These are phyloP conservation scores for Phytophthora ohioensis DNA, from an alignment of 352 stramenopile species.

Conservation along the genomic window DNA sequence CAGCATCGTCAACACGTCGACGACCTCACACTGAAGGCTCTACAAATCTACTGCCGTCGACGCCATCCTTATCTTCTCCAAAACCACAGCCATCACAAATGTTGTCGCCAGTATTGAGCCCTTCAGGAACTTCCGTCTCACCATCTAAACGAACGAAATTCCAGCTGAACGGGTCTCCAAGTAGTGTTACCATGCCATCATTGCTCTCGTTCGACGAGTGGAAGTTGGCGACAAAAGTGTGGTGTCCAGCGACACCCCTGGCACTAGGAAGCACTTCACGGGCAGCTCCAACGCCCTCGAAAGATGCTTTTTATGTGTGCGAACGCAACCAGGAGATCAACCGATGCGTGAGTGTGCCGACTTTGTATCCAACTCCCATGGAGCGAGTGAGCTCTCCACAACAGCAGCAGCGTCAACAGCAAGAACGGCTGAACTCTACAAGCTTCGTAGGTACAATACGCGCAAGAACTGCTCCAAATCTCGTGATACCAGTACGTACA, in stretches of 20 bases:
- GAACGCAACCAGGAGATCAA: conserved; percentile 50
- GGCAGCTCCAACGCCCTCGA: conserved; percentile 42
- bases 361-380: conserved; percentile 65
- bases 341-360: conserved; percentile 66
- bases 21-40: conserved; percentile 12
- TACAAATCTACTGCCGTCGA: not conserved
- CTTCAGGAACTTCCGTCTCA: not conserved
- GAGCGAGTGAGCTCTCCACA: conserved; percentile 48
- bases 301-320: conserved; percentile 30
- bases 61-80: not conserved
- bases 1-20: conserved; percentile 7
- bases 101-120: conserved; percentile 1
- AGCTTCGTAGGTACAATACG: conserved; percentile 1
- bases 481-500: not conserved
- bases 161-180: not conserved
- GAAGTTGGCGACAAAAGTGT: conserved; percentile 65
- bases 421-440: conserved; percentile 6
- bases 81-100: conserved; percentile 1
- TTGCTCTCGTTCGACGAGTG: conserved; percentile 68
- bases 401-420: conserved; percentile 22
- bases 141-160: conserved; percentile 20
- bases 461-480: conserved; percentile 22
- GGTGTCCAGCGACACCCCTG: conserved; percentile 39
- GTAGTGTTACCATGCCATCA: conserved; percentile 19
- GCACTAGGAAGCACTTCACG: conserved; percentile 23